Conservation (phyloP, 257 asterid species). For the Cinchona pubescens region DNA sequence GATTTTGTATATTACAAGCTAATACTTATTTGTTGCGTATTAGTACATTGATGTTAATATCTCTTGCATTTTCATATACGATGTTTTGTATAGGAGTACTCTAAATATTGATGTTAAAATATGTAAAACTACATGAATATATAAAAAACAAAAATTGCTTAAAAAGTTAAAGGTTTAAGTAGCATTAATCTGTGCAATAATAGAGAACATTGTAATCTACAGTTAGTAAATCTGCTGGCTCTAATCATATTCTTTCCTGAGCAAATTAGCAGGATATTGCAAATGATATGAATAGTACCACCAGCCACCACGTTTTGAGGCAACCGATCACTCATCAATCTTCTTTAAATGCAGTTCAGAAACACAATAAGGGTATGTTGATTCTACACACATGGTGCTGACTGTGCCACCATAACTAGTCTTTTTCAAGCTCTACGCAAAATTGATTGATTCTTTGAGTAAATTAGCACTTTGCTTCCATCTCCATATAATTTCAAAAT, state of each 20-base stretch:
- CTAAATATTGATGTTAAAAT: too few relatives aligned
- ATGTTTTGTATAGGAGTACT: too few relatives aligned
- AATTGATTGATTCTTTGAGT: constrained; percentile 10
- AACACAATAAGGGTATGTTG: not conserved
- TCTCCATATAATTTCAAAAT: not conserved
- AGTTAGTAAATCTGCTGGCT: too few relatives aligned
- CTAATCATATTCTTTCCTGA: not conserved
- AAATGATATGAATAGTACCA: not conserved
- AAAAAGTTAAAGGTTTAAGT: too few relatives aligned
- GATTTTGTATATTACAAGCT: too few relatives aligned
- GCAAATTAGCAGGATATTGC: not conserved
- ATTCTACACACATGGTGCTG: constrained; percentile 29
- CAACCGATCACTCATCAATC: constrained; percentile 7
- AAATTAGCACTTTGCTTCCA: constrained; percentile 2
- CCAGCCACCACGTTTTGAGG: not conserved
- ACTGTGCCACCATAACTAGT: constrained; percentile 23
- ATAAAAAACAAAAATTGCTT: not conserved
- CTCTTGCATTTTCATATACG: too few relatives aligned
- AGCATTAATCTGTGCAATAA: too few relatives aligned
- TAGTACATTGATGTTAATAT: too few relatives aligned
- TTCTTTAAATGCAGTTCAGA: not conserved
- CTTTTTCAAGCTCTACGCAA: constrained; percentile 7
- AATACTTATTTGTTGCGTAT: too few relatives aligned
- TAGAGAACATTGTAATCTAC: not conserved
- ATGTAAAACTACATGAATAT: too few relatives aligned